phyloP scores from a whole-genome alignment of 805 yeast genomes.

The Kuraishia piskuri region DNA sequence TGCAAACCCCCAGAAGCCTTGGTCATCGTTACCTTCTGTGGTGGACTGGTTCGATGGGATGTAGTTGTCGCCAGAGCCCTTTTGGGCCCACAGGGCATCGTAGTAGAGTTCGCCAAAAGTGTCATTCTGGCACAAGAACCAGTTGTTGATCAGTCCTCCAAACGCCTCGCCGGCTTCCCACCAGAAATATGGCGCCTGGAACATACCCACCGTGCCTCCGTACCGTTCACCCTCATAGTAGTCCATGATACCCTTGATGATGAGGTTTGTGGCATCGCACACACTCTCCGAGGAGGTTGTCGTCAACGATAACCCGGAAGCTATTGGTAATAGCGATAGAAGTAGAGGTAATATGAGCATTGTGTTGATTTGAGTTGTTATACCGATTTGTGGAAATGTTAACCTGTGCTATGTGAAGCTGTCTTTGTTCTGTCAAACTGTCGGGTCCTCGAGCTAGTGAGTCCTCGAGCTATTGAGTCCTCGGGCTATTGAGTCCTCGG shows the following conservation, averaged over 20 bases:
- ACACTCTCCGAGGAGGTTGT: slow-evolving; percentile 24
- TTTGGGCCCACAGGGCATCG: slow-evolving; percentile 63
- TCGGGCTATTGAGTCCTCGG: too few relatives aligned
- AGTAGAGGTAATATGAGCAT: background rate
- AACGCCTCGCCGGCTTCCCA: slow-evolving; percentile 98
- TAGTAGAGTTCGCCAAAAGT: slow-evolving; percentile 53
- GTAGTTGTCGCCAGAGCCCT: slow-evolving; percentile 66
- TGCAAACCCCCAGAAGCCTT: slow-evolving; percentile 93
- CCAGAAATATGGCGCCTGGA: slow-evolving; percentile 90
- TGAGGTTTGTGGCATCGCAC: slow-evolving; percentile 37
- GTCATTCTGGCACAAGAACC: slow-evolving; percentile 60
- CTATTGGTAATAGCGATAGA: background rate
- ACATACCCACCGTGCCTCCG: slow-evolving; percentile 85
- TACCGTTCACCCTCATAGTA: slow-evolving; percentile 54
- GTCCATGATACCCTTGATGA: slow-evolving; percentile 56
- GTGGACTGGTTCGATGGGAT: slow-evolving; percentile 84
- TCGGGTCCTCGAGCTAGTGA: too few relatives aligned
- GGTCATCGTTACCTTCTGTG: slow-evolving; percentile 97
- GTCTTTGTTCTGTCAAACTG: too few relatives aligned
- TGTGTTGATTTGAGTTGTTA: too few relatives aligned
- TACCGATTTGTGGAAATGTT: background rate
- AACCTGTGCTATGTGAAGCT: too few relatives aligned
- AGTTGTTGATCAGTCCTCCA: slow-evolving; percentile 78
- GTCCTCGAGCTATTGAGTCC: too few relatives aligned
- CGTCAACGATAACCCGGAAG: background rate